Evolutionary conservation across 129 eudicot species (phyloP), one percentile per base, ranked within the genome.

Genomic region (Ambrosia trifida): DNA sequence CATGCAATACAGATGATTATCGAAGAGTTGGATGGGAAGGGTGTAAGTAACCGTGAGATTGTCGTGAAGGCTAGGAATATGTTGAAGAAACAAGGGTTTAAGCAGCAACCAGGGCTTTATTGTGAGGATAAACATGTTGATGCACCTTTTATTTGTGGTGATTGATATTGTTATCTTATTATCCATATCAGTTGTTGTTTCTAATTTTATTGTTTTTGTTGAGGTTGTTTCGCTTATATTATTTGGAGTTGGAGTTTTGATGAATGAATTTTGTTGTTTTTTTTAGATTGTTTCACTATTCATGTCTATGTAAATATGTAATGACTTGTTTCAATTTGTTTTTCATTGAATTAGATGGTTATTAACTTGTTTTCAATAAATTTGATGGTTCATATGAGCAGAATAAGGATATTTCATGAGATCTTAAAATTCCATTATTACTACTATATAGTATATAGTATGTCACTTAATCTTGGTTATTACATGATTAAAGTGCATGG

Each of bases 101-200:
- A 87, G 30, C 98, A 92, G 72, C 82, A 76, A 38, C 96, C 98
- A 0, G 98, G 98, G 17, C 89, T 92, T 35, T 92, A 92, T 62
- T 92, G 98, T 84, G 72, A 84, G 31, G 96, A 89, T 28, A 64
- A 87, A 52, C 79, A 86, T 43, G 83, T 77, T 1, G 86, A 89
- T 35, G 82, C 81, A 43, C 58, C 82, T 70, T 92, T 92, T 38
- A 79, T 86, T 17, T 83, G 44, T 40, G 85, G 73, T 83, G 62
- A 66, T 38, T 38, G 38, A 20, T 57, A 19, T 57, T 57, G 24
- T 11, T 20, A 3, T 6, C 44, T 40, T 40, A 40, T 40, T 2
- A 40, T 40, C 44, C 44, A 7, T 6, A 7, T 8, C 9, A 6
- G 10, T 40, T 40, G 5, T 40, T 40, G 7, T 40, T 40, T 40